Conservation (phyloP, 768 basidiomycete species). For the Astraeus odoratus region DNA sequence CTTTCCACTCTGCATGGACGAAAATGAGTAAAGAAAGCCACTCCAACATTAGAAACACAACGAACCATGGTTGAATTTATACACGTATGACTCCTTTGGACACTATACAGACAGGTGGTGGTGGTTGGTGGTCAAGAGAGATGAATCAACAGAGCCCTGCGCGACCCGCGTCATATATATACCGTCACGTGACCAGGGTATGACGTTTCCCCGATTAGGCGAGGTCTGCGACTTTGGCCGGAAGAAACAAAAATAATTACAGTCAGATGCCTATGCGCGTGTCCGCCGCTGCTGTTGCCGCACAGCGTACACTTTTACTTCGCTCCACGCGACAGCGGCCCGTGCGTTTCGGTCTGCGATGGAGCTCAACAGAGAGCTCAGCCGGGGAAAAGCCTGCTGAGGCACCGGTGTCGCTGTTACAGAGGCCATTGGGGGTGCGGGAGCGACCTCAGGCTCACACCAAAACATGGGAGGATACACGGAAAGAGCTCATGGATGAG, state of each 20-base stretch:
- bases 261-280: neutral
- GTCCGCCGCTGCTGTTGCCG: neutral
- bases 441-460: constrained; percentile 56
- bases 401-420: constrained; percentile 33
- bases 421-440: constrained; percentile 70
- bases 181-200: constrained; percentile 23
- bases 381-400: constrained; percentile 3
- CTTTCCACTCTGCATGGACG: constrained; percentile 26
- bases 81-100: constrained; percentile 13
- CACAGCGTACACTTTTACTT: neutral
- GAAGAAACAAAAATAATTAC: constrained; percentile 8
- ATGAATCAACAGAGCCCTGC: constrained; percentile 26
- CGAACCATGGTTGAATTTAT: constrained; percentile 22
- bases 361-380: constrained; percentile 11
- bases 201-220: constrained; percentile 15
- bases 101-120: constrained; percentile 9
- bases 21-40: neutral
- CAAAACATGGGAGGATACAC: constrained; percentile 53
- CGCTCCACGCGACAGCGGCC: neutral
- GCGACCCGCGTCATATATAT: constrained; percentile 29
- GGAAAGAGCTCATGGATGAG: constrained; percentile 64
- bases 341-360: constrained; percentile 13
- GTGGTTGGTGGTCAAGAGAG: constrained; percentile 26
- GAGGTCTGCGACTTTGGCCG: constrained; percentile 11
- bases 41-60: neutral